Evolutionary conservation across 176 grass and related monocot genomes (phyloP).

Genomic region (Chrysopogon serrulatus): DNA sequence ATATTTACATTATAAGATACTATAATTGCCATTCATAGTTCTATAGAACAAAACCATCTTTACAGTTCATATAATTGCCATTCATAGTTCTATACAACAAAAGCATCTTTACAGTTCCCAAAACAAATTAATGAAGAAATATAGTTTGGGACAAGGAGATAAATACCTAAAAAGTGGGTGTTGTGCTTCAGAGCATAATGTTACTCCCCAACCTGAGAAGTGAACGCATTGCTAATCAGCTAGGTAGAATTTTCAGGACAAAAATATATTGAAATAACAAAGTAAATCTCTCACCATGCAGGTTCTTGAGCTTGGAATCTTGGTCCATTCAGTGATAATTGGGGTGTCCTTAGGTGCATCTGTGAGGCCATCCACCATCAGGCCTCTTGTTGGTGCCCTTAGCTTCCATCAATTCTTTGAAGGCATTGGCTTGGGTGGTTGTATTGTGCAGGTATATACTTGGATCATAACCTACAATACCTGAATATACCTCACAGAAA

Average conservation of each 20-base stretch:
- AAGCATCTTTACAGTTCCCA: not conserved
- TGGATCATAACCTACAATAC: not conserved
- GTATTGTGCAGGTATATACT: conserved; percentile 75
- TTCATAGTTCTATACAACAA: not conserved
- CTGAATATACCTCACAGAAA: conserved; percentile 8
- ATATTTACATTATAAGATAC: not conserved
- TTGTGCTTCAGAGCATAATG: not conserved
- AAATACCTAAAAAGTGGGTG: conserved; percentile 16
- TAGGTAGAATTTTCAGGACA: not conserved
- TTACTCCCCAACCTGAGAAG: conserved; percentile 1
- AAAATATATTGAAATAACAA: conserved; percentile 5
- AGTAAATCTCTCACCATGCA: conserved; percentile 25
- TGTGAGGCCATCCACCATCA: conserved; percentile 64
- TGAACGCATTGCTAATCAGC: not conserved
- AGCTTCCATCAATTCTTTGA: conserved; percentile 99
- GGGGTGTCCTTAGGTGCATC: conserved; percentile 88
- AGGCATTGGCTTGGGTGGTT: conserved; percentile 91
- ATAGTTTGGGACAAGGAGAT: not conserved
- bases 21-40: not conserved
- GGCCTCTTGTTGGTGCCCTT: conserved; percentile 83
- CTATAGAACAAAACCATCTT: not conserved
- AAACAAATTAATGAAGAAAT: not conserved
- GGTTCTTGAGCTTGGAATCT: conserved; percentile 92
- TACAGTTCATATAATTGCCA: not conserved
- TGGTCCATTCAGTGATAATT: conserved; percentile 95